Conservation (phyloP, 768 basidiomycete genomes). For the Pulveroboletus sp. region DNA sequence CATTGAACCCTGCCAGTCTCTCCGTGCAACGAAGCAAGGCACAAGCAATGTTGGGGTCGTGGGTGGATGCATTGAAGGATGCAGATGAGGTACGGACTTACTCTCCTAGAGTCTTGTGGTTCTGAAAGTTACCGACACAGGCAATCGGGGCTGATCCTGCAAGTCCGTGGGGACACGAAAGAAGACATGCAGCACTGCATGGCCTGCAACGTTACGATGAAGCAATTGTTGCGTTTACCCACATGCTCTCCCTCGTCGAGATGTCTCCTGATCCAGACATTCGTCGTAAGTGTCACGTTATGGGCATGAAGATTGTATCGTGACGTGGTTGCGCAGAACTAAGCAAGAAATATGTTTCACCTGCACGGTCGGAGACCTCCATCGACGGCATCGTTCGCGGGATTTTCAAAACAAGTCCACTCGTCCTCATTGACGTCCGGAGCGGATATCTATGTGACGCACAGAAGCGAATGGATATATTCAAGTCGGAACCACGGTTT, state of each 20-base stretch:
- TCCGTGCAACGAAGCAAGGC: conserved; percentile 11
- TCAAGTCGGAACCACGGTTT: not conserved
- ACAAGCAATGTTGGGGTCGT: not conserved
- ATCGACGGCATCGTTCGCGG: not conserved
- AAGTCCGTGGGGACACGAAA: not conserved
- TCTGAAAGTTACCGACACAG: not conserved
- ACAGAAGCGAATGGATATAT: not conserved
- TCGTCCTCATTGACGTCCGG: not conserved
- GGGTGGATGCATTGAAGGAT: conserved; percentile 11
- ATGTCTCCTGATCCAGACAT: not conserved
- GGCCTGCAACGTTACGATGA: not conserved
- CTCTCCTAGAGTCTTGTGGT: rapidly evolving
- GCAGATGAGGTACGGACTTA: conserved; percentile 5
- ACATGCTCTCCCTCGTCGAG: not conserved
- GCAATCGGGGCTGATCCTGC: conserved; percentile 1
- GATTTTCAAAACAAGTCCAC: not conserved
- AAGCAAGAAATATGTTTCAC: not conserved
- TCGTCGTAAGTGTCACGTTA: not conserved
- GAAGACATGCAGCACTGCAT: conserved; percentile 1
- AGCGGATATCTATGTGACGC: not conserved
- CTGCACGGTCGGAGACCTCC: not conserved
- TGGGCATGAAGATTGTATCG: rapidly evolving
- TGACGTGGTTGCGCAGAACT: not conserved
- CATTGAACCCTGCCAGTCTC: not conserved
- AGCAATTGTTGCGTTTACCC: not conserved